Evolutionary conservation across 2,329 filamentous ascomycete species (phyloP).

Genomic region (Pseudocercospora pini-densiflorae): DNA sequence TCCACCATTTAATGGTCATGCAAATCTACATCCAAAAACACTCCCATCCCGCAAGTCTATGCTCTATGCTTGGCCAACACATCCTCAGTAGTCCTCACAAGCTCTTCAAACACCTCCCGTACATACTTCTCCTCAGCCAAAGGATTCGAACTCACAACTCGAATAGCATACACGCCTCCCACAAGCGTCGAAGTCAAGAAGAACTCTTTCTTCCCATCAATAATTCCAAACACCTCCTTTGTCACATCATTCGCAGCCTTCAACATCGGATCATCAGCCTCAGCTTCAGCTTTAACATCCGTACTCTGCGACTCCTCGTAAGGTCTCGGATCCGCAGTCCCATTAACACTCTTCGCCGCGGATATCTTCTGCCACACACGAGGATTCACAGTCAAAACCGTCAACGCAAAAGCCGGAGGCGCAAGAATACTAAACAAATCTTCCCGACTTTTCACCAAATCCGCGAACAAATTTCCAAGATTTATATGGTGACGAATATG

Average conservation of each 20-base stretch:
- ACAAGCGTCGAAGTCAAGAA: constrained; percentile 82
- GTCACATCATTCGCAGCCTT: constrained; percentile 70
- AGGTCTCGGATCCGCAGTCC: constrained; percentile 31
- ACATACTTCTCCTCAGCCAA: constrained; percentile 74
- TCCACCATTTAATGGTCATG: background rate
- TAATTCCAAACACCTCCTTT: constrained; percentile 72
- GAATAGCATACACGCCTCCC: constrained; percentile 74
- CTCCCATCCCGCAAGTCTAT: background rate
- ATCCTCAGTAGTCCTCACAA: constrained; percentile 68
- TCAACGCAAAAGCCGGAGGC: constrained; percentile 75
- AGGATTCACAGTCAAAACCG: constrained; percentile 71
- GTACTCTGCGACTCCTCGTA: constrained; percentile 10
- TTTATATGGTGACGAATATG: constrained; percentile 73
- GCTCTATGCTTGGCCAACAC: constrained; percentile 42
- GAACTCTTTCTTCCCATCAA: constrained; percentile 76
- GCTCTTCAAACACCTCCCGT: constrained; percentile 71
- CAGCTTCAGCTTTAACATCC: constrained; percentile 21
- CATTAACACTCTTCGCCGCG: constrained; percentile 36
- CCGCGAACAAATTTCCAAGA: constrained; percentile 72
- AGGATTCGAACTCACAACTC: constrained; percentile 75
- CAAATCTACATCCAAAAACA: background rate
- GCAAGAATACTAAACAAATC: constrained; percentile 81
- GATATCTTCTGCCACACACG: constrained; percentile 36
- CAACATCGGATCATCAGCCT: constrained; percentile 45
- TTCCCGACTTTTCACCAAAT: constrained; percentile 58